Conservation (phyloP, 805 yeast species). For the Saccharomycopsis capsularis region DNA sequence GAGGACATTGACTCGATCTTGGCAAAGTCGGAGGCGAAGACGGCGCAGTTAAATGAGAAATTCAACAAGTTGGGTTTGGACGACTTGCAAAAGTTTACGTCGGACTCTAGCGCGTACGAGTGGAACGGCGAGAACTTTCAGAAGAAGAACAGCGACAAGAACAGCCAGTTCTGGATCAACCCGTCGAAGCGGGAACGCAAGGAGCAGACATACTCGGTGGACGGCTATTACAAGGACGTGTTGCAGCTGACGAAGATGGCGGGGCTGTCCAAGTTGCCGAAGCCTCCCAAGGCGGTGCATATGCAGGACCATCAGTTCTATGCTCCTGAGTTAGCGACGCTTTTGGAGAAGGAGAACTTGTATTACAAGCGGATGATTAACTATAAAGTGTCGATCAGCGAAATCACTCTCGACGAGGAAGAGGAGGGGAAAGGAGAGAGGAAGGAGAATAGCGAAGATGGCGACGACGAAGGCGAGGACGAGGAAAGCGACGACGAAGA, state of each 20-base stretch:
- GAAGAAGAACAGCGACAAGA: conserved; percentile 33
- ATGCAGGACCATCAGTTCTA: conserved; percentile 73
- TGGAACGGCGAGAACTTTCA: conserved; percentile 84
- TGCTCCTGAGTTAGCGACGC: conserved; percentile 43
- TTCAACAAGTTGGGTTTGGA: conserved; percentile 84
- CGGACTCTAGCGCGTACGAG: conserved; percentile 85
- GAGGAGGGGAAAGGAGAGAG: conserved; percentile 26
- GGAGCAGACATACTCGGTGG: conserved; percentile 71
- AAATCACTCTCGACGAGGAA: conserved; percentile 50
- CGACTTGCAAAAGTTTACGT: conserved; percentile 85
- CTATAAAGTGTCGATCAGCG: conserved; percentile 51
- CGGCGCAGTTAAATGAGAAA: conserved; percentile 70
- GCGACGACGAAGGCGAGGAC: conserved; percentile 19
- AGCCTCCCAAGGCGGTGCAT: conserved; percentile 57
- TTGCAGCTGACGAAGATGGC: conserved; percentile 30
- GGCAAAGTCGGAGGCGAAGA: conserved; percentile 73
- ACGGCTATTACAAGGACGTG: conserved; percentile 69
- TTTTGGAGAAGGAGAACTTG: conserved; percentile 59
- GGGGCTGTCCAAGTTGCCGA: conserved; percentile 33
- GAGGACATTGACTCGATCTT: conserved; percentile 82
- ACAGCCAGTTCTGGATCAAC: conserved; percentile 55
- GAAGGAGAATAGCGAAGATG: conserved; percentile 2
- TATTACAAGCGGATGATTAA: conserved; percentile 54
- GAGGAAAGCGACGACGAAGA: conserved; percentile 20
- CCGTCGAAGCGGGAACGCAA: conserved; percentile 72